phyloP scores from a whole-genome alignment of 140 eudicot species.

The Flaveria floridana region DNA sequence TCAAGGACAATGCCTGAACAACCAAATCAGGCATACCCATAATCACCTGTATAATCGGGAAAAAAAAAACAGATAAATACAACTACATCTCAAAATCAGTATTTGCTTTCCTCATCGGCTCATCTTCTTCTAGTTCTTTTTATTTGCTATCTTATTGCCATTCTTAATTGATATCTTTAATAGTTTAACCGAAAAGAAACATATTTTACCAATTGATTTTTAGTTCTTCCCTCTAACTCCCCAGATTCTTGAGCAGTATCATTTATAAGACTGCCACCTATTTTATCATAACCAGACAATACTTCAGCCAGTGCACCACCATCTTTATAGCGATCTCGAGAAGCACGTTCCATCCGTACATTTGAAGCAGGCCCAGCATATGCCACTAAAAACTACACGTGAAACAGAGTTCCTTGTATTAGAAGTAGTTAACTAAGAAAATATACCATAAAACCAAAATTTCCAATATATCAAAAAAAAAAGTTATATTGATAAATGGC shows the following conservation, averaged over 20 bases:
- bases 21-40: slow-evolving; percentile 84
- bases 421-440: not conserved
- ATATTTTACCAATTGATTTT: slow-evolving; percentile 23
- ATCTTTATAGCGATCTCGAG: slow-evolving; percentile 52
- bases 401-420: not conserved
- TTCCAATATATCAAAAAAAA: slow-evolving; percentile 6
- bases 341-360: slow-evolving; percentile 70
- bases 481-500: not conserved
- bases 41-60: slow-evolving; percentile 44
- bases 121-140: not conserved
- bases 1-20: slow-evolving; percentile 72
- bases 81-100: slow-evolving; percentile 6
- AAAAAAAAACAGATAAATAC: slow-evolving; percentile 7
- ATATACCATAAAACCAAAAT: not conserved
- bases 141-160: slow-evolving; percentile 16
- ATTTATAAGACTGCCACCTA: slow-evolving; percentile 23
- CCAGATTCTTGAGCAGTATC: slow-evolving; percentile 32
- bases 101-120: slow-evolving; percentile 14
- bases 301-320: slow-evolving; percentile 80
- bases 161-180: slow-evolving; percentile 2
- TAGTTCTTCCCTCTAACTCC: slow-evolving; percentile 36
- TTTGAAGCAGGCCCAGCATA: slow-evolving; percentile 95
- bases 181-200: not conserved
- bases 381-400: slow-evolving; percentile 58
- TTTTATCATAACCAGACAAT: slow-evolving; percentile 50